Evolutionary conservation across 73 alveolate species (phyloP), one percentile per base, ranked within the genome.

Genomic region (Paramecium primaurelia): DNA sequence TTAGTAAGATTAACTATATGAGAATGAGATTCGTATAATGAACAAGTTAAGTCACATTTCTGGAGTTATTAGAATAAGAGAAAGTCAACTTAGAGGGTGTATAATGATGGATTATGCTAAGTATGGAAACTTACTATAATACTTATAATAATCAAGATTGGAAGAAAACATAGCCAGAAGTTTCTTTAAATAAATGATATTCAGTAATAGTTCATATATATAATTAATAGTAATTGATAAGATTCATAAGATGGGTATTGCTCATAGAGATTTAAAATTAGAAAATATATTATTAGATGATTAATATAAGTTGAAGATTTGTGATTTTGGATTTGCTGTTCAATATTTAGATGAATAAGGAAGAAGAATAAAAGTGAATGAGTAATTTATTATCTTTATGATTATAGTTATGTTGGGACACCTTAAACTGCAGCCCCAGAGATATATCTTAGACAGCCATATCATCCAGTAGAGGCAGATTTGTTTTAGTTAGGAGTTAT

Each of bases 191-290:
- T 40, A 80, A 18, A 42, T 80, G 34, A 80, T 80, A 45, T 26
- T 40, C n/a, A 80, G 91, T 80, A 80, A 10, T 47, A 26, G 8
- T 80, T 73, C 71, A 96, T 28, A 86, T 10, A 75, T 64, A 32
- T 64, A 16, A 28, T 28, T 64, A 16, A 59, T 73, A 12, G 99
- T 96, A 49, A 38, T 96, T 59, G 92, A 94, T 45, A 95, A 95
- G 77, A 71, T 97, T 20, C 99, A 97, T 75, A 92, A 92, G 42
- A 88, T 88, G 68, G 96, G 96, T 22, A 80, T 96, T 49, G 95
- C 95, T 37, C 98, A 97, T 92, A 69, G 99, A 88, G 99, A 97
- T 88, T 60, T 97, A 37, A 97, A 97, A 87, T 98, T 97, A 20
- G 99, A 97, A 93, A 97, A 97, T 86, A 86, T 95, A 30, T 45